These are phyloP conservation scores for Fraxinus pennsylvanica DNA, from an alignment of 257 asterid species.

Conservation along the genomic window DNA sequence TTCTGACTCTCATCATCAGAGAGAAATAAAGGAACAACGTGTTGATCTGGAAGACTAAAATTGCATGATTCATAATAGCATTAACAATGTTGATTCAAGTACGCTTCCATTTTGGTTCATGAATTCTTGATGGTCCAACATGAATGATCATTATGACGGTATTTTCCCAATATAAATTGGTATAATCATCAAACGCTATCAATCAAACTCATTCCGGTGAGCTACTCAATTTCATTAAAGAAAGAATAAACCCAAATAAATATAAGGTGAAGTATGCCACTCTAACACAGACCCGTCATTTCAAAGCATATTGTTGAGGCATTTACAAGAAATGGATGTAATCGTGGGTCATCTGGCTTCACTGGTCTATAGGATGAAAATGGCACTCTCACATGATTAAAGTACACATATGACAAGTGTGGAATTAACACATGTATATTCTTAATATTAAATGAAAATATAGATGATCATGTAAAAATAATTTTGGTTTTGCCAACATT, in stretches of 20 bases:
- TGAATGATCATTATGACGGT: too few relatives aligned
- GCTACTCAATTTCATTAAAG: neutral
- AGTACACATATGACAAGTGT: neutral
- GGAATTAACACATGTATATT: neutral
- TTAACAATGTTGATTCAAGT: too few relatives aligned
- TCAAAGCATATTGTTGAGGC: slow-evolving; percentile 87
- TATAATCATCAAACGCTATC: slow-evolving; percentile 9
- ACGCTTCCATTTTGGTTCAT: too few relatives aligned
- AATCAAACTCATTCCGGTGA: neutral
- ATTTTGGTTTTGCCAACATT: neutral
- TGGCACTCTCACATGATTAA: slow-evolving; percentile 80
- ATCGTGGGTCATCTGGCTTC: slow-evolving; percentile 86
- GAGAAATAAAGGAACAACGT: too few relatives aligned
- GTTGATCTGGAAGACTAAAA: too few relatives aligned
- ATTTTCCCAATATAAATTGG: too few relatives aligned
- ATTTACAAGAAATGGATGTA: slow-evolving; percentile 94
- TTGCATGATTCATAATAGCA: too few relatives aligned
- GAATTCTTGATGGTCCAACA: too few relatives aligned
- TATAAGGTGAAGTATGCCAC: neutral
- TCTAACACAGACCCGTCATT: slow-evolving; percentile 64
- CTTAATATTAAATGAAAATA: neutral
- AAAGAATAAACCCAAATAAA: neutral
- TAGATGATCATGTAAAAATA: neutral
- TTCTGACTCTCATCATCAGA: too few relatives aligned
- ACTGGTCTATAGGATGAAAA: slow-evolving; percentile 88